A percentile compares a stretch with the other conserved stretches of the same genome.
Evolutionary conservation across 140 eudicot species (phyloP).

Genomic region (Flaveria floridana): DNA sequence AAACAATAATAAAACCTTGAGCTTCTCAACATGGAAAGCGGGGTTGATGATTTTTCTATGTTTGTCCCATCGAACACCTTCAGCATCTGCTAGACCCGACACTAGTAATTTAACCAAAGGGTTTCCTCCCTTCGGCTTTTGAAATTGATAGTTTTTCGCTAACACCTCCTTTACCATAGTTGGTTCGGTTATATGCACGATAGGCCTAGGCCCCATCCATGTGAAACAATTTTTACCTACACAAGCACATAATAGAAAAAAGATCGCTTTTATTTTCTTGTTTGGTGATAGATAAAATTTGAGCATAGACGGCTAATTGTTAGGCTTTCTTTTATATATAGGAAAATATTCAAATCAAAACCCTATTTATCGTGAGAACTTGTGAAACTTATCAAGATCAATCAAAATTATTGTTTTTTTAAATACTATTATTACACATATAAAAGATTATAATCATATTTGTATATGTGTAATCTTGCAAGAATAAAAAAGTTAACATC

Average conservation of each 20-base stretch:
- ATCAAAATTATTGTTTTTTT: no score
- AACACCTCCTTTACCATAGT: not conserved
- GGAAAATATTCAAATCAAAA: no score
- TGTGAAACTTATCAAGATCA: no score
- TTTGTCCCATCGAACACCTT: not conserved
- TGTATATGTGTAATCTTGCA: no score
- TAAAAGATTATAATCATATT: no score
- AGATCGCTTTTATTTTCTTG: no score
- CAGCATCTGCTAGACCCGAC: not conserved
- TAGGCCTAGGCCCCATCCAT: not conserved
- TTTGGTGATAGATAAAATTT: no score
- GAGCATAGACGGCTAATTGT: no score
- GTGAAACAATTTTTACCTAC: not conserved
- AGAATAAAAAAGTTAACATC: no score
- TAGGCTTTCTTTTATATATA: no score
- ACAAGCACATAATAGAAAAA: not conserved
- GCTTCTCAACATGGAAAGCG: not conserved
- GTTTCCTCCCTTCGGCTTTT: constrained; percentile 4
- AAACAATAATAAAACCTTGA: not conserved
- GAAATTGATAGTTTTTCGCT: not conserved
- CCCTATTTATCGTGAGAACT: no score
- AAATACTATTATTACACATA: no score
- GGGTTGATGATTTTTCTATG: constrained; percentile 13
- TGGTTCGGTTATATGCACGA: not conserved
- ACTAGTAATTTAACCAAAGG: constrained; percentile 14